Percentiles rank a stretch among this genome's conserved stretches.
Evolutionary conservation across 2,329 filamentous ascomycete genomes (phyloP).

Genomic region (Phialemonium atrogriseum): DNA sequence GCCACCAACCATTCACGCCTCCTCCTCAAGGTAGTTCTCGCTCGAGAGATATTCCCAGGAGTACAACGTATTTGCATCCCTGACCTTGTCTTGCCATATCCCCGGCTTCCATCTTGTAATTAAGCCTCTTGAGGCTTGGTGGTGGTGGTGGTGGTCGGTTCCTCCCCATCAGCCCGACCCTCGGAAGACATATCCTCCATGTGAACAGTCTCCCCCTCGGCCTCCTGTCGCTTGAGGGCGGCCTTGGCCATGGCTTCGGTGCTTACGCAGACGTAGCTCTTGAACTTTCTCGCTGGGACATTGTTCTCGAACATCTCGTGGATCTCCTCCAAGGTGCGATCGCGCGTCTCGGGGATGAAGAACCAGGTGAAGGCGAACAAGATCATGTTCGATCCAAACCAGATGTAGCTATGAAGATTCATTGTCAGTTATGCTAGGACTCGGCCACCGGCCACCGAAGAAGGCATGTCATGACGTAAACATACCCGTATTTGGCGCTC

Average conservation of each 20-base stretch:
- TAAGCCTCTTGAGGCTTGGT: no score
- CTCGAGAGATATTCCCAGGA: no score
- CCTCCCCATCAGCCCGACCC: no score
- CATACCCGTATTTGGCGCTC: constrained; percentile 22
- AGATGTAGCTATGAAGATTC: constrained; percentile 26
- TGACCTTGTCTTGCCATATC: no score
- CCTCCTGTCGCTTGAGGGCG: constrained; percentile 4
- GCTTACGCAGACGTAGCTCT: constrained; percentile 6
- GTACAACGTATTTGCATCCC: no score
- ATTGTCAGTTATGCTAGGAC: no score
- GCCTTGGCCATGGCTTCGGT: constrained; percentile 6
- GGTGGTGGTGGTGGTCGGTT: no score
- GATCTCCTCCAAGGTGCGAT: constrained; percentile 39
- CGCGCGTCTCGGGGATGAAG: constrained; percentile 35
- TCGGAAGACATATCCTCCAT: constrained; percentile 3
- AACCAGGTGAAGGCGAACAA: constrained; percentile 31
- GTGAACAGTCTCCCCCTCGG: constrained; percentile 1
- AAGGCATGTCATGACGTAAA: neutral
- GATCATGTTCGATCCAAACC: constrained; percentile 27
- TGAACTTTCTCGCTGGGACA: constrained; percentile 11
- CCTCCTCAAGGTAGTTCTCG: no score
- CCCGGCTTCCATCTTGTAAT: no score
- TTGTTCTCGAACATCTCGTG: constrained; percentile 29
- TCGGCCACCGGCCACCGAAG: no score
- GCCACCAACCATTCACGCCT: no score